Evolutionary conservation across 2,329 filamentous ascomycete genomes (phyloP), one percentile per base, ranked within the genome.

Genomic region (Diaporthe ampelina): DNA sequence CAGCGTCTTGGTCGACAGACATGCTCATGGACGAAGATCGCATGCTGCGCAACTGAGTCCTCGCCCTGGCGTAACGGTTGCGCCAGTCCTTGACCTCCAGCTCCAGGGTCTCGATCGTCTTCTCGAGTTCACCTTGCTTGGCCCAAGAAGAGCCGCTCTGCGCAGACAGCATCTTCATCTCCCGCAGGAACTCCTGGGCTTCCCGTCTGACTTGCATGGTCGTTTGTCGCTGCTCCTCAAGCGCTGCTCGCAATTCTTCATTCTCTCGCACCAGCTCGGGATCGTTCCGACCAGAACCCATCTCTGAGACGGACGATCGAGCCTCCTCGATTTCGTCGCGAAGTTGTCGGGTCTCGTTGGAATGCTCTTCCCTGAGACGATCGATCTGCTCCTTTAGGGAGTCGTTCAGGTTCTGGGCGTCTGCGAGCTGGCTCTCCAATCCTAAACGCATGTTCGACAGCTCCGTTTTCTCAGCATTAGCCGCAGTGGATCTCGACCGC

Each of bases 61-160:
- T 98, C 50, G 94, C 90, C 78, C 93, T 93, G 35, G 95, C 93
- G 81, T 98, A 98, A 59, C 95, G 93, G 78, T 93, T 91, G 81
- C 95, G 95, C 97, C 97, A 99, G 68, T 95, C 92, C 72, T 93
- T 93, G 61, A 97, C 91, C 81, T 98, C 95, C 29, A 91, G 87
- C 83, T 98, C 94, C 8, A 99, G 88, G 72, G 90, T 87, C 73
- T 94, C 89, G 43, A 98, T 92, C 59, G 93, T 93, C 76, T 89
- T 90, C 72, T 94, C 91, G 77, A 98, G 88, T 78, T 92, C 91
- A 69, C 95, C 91, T 82, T 98, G 95, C 77, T 92, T 93, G 78
- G 97, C 95, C 82, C 94, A 93, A 9, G 93, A 92, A 15, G 92
- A 89, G 76, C 91, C 92, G 79, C 94, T 97, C 78, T 95, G 93